A percentile compares a stretch with the other conserved stretches of the same genome.
These are phyloP conservation scores for Talaromyces funiculosus DNA, from an alignment of 2,329 filamentous ascomycete species.

Conservation along the genomic window DNA sequence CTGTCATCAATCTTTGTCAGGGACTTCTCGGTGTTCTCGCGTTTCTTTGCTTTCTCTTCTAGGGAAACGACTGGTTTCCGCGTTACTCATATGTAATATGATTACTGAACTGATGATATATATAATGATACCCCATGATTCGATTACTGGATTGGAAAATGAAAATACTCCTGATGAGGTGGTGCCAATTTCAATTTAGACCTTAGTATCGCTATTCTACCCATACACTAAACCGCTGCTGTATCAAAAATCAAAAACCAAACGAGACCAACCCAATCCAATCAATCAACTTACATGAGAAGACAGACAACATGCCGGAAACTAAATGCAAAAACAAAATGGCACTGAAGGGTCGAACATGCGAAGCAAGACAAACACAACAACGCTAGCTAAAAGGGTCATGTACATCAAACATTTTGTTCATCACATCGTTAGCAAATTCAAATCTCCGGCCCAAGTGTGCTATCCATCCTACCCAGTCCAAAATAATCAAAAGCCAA, in stretches of 20 bases:
- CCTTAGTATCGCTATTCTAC: not conserved
- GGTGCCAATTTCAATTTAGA: not conserved
- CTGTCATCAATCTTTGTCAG: not conserved
- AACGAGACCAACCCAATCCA: not conserved
- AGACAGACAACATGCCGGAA: not conserved
- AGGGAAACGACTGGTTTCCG: not conserved
- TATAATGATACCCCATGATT: slow-evolving; percentile 9
- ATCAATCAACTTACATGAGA: not conserved
- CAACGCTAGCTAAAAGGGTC: slow-evolving; percentile 7
- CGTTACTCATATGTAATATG: slow-evolving; percentile 4
- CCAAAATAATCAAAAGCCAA: not conserved
- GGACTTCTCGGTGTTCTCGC: not conserved
- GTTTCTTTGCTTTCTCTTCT: not conserved
- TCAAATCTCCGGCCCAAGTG: not conserved
- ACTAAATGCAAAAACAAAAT: slow-evolving; percentile 16
- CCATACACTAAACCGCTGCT: not conserved
- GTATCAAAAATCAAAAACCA: not conserved
- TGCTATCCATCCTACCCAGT: not conserved
- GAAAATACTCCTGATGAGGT: not conserved
- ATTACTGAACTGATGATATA: slow-evolving; percentile 2
- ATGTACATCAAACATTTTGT: slow-evolving; percentile 12
- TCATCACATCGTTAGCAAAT: slow-evolving; percentile 4
- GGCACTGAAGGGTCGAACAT: slow-evolving; percentile 15
- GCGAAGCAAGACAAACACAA: slow-evolving; percentile 1
- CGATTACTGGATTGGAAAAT: not conserved